Percentiles rank a stretch among this genome's conserved stretches.
Conservation (phyloP, 306 rosid genomes). For the Corylus americana region DNA sequence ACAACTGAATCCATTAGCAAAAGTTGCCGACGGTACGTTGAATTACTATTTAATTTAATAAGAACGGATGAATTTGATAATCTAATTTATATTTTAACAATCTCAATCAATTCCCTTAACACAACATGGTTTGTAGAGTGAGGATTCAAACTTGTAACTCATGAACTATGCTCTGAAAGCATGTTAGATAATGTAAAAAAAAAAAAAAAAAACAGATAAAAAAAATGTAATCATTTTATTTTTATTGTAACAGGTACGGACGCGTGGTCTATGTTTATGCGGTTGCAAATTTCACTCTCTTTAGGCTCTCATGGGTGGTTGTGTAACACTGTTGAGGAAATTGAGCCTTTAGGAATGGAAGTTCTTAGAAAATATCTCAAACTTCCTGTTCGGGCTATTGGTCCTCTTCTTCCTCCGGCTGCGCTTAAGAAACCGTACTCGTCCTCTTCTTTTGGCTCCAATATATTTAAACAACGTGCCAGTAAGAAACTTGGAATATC, state of each 20-base stretch:
- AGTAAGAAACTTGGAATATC: constrained; percentile 54
- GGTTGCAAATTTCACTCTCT: constrained; percentile 28
- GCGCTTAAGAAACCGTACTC: constrained; percentile 1
- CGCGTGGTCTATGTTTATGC: constrained; percentile 53
- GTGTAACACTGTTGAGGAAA: constrained; percentile 64
- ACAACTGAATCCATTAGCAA: constrained; percentile 42
- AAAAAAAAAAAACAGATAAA: too few relatives aligned
- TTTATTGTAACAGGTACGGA: constrained; percentile 23
- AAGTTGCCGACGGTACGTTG: constrained; percentile 44
- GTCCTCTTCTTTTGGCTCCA: constrained; percentile 9
- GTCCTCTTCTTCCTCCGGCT: constrained; percentile 49
- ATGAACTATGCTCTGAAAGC: too few relatives aligned
- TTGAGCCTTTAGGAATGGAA: constrained; percentile 57
- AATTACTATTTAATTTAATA: too few relatives aligned
- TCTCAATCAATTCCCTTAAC: too few relatives aligned
- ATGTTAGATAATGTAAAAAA: too few relatives aligned
- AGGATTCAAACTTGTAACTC: too few relatives aligned
- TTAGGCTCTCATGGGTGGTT: constrained; percentile 63
- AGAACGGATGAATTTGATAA: too few relatives aligned
- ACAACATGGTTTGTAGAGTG: too few relatives aligned
- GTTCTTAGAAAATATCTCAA: constrained; percentile 42
- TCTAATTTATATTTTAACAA: too few relatives aligned
- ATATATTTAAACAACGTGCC: constrained; percentile 24
- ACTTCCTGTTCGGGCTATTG: constrained; percentile 43
- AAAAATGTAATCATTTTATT: too few relatives aligned